Evolutionary conservation across 768 basidiomycete species (phyloP).

Genomic region (Termitomyces bulborhizus): DNA sequence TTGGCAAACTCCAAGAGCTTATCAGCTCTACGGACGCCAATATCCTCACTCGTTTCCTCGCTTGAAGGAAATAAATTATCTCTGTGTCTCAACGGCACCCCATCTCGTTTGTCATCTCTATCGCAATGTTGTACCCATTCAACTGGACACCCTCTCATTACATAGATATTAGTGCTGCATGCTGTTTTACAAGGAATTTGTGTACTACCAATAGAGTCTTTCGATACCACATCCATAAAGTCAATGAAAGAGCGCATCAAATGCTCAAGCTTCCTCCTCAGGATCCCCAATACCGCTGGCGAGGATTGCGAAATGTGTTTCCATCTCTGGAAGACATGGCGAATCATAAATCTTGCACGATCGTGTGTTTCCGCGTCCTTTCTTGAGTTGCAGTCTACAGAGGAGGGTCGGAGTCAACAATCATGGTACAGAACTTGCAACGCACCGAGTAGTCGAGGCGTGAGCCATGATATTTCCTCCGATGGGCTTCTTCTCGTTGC

Average conservation of each 20-base stretch:
- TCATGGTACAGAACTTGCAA: neutral
- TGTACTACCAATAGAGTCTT: constrained; percentile 18
- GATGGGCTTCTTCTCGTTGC: constrained; percentile 96
- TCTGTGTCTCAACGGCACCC: constrained; percentile 11
- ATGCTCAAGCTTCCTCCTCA: constrained; percentile 67
- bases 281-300: constrained; percentile 90
- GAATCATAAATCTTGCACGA: constrained; percentile 98
- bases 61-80: constrained; percentile 24
- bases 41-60: constrained; percentile 84
- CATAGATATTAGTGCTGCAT: constrained; percentile 18
- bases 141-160: constrained; percentile 34
- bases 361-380: constrained; percentile 86
- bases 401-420: constrained; percentile 9
- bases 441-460: constrained; percentile 92
- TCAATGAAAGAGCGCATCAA: neutral
- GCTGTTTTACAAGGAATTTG: constrained; percentile 17
- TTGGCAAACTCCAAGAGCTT: constrained; percentile 69
- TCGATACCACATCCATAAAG: constrained; percentile 1
- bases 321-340: constrained; percentile 94
- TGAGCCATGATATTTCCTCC: constrained; percentile 99
- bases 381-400: constrained; percentile 79
- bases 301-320: constrained; percentile 92
- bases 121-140: constrained; percentile 34
- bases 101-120: constrained; percentile 12
- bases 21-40: constrained; percentile 81